Percentiles rank a stretch among this genome's conserved stretches.
Conservation (phyloP, 306 rosid species). For the Calophaca sinica region DNA sequence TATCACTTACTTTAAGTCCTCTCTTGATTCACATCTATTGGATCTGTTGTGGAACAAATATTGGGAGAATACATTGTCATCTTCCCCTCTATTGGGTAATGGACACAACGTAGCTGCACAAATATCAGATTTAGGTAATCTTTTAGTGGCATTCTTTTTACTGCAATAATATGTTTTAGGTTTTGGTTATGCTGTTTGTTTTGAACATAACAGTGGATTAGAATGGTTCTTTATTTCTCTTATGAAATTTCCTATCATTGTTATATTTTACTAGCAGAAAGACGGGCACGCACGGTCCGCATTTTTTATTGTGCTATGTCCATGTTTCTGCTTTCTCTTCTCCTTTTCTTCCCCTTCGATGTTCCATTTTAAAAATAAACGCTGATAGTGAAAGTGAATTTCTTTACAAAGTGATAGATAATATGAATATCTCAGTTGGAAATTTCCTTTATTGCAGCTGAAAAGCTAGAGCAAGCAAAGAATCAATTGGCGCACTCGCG, state of each 20-base stretch:
- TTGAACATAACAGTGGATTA: neutral
- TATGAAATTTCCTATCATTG: neutral
- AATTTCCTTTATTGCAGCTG: slow-evolving; percentile 67
- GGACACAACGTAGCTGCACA: slow-evolving; percentile 97
- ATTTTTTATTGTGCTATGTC: no score
- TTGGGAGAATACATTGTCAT: slow-evolving; percentile 92
- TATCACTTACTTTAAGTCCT: slow-evolving; percentile 92
- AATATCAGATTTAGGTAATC: slow-evolving; percentile 89
- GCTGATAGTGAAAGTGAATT: no score
- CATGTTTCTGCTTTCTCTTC: no score
- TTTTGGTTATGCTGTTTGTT: slow-evolving; percentile 2
- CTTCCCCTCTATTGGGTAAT: slow-evolving; percentile 92
- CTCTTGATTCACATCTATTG: slow-evolving; percentile 93
- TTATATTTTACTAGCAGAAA: no score
- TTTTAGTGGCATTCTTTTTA: slow-evolving; percentile 6
- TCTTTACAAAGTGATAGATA: no score
- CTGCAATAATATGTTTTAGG: slow-evolving; percentile 2
- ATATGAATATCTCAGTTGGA: slow-evolving; percentile 29
- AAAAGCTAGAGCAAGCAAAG: slow-evolving; percentile 96
- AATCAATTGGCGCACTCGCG: slow-evolving; percentile 91
- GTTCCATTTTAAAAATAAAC: no score
- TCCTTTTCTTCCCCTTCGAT: no score
- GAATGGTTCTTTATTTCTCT: slow-evolving; percentile 17
- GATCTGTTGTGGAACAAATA: slow-evolving; percentile 95
- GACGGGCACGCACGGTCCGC: no score